Evolutionary conservation across 176 grass and related monocot genomes (phyloP), one percentile per base, ranked within the genome.

Genomic region (Pontederia crassipes): DNA sequence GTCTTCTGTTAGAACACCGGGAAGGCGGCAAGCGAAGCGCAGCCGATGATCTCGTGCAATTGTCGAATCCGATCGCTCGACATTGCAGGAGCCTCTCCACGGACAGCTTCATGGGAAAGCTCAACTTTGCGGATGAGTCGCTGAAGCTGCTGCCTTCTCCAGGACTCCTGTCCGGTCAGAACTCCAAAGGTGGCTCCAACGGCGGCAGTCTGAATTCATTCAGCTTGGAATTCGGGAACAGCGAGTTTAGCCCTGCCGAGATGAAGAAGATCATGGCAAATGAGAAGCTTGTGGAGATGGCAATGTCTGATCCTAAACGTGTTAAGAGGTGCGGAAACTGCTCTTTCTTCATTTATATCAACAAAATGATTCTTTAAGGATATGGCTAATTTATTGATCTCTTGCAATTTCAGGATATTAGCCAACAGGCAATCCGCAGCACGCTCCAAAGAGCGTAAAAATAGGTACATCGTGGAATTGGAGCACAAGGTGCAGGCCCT

Each of bases 261-360:
- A 99, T 99, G 94, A 99, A 99, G 85, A 77, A 89, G 62, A 99
- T 99, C 65, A 86, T 89, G 85, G 74, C 82, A 24, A 87, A 99
- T 67, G 88, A 89, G 56, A 99, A 84, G 82, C 94, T 99, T 48
- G 85, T 85, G 4, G 94, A 99, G 82, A 89, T 99, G 94, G 94
- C 94, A 13, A 61, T 86, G 65, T 77, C 85, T 48, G 94, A 99
- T 82, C 94, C 94, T 3, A 99, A 99, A 71, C 85, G 88, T 9
- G 94, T 99, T 8, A 99, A 99, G 68, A 86, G 94, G 94, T 89
- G 12, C 9, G 15, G 0, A 0, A n/a, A 12, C 13, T 10, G 8
- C 11, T 4, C 3, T 8, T 28, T 27, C 28, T 59, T 28, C 0
- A 14, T 46, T 17, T 1, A 62, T 12, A 2, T 45, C 20, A 16